Evolutionary conservation across 2,329 filamentous ascomycete genomes (phyloP), one percentile per base, ranked within the genome.

Genomic region (Colletotrichum brevisporum): DNA sequence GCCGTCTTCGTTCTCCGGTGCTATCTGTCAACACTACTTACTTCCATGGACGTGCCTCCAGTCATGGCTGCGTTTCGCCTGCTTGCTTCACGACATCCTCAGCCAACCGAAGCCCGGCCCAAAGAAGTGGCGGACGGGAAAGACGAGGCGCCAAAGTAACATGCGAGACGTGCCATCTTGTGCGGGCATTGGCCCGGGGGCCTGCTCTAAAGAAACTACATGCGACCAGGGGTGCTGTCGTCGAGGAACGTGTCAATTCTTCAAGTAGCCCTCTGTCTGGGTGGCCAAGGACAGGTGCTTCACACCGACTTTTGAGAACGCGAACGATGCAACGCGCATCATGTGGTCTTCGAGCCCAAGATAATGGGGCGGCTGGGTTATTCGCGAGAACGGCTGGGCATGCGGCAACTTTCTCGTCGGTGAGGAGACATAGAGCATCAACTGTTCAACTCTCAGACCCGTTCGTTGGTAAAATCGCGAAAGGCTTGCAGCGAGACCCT

Each of bases 241-340:
- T 60, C n/a, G 54, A 59, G 18, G 21, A 41, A 50, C 24, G 41
- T 53, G 26, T 54, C 53, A 45, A 26, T 60, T 52, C 45, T 52
- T 60, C 55, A 59, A 54, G 24, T 48, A 41, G 53, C 21, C 8
- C 51, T 65, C 39, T 69, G 61, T 54, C 61, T 65, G 66, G 66
- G 31, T 26, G 39, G 48, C 24, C 15, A 53, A 54, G 21, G 31
- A 48, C 21, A 24, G 51, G 50, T 56, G 58, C 63, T 58, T 68
- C 64, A 70, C 67, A 70, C 67, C 67, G 63, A 70, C 67, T 68
- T 70, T 70, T 70, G 63, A 43, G 15, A 54, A 54, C 21, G 62
- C 43, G 26, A 54, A 62, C 16, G 39, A 53, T 16, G 31, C 18
- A 47, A 51, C 31, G 47, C 18, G 52, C 18, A 60, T 70, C 67